Conservation (phyloP, 1,284 basidiomycete genomes). For the Fomitopsis palustris region DNA sequence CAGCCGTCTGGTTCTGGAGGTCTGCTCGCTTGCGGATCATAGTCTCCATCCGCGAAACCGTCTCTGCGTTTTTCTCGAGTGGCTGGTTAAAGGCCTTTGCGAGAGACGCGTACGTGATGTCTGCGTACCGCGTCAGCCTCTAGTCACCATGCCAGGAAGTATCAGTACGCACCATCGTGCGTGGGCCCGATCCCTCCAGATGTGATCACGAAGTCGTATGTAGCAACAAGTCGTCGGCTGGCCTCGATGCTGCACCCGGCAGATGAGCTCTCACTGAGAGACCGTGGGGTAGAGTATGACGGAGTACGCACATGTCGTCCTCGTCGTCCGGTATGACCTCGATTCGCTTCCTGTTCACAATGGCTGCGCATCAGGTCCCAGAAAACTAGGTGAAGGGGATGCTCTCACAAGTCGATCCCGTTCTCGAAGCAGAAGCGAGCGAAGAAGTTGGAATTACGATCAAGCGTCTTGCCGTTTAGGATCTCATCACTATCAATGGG, state of each 20-base stretch:
- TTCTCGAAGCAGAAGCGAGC: conserved; percentile 86
- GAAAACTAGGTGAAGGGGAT: too few species aligned
- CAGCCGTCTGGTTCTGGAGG: conserved; percentile 61
- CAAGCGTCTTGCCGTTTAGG: conserved; percentile 83
- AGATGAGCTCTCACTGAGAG: background rate
- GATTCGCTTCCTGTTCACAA: conserved; percentile 67
- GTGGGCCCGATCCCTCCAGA: conserved; percentile 87
- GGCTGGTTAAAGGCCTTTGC: conserved; percentile 81
- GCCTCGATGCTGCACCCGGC: conserved; percentile 69
- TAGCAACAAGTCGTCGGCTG: conserved; percentile 74
- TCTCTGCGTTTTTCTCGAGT: conserved; percentile 79
- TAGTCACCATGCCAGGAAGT: background rate
- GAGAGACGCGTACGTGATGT: conserved; percentile 88
- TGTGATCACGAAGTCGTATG: conserved; percentile 87
- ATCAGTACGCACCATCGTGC: conserved; percentile 61
- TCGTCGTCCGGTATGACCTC: conserved; percentile 93
- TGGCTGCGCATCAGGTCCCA: too few species aligned
- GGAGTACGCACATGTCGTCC: conserved; percentile 73
- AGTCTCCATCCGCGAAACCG: conserved; percentile 72
- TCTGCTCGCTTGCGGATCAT: conserved; percentile 53
- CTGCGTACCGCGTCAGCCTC: conserved; percentile 30
- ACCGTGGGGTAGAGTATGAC: background rate
- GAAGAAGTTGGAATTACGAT: conserved; percentile 84
- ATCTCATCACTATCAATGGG: conserved; percentile 66
- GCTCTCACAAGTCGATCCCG: conserved; percentile 75